These are phyloP conservation scores for Penstemon barbatus DNA, from an alignment of 257 asterid species.

Conservation along the genomic window DNA sequence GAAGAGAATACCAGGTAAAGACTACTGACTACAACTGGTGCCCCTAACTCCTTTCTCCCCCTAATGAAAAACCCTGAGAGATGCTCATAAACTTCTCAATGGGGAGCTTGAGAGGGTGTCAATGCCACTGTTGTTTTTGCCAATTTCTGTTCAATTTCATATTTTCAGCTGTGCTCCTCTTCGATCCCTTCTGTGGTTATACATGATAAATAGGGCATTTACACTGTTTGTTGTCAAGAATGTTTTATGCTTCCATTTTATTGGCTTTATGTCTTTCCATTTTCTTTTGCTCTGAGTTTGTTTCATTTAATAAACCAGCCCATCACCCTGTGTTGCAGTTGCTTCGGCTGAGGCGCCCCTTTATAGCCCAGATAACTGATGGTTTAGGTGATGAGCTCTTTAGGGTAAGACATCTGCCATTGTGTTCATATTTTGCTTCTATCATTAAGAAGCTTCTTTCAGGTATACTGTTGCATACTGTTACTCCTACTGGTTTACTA, in stretches of 20 bases:
- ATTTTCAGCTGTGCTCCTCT: not conserved
- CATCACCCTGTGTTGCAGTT: slow-evolving; percentile 53
- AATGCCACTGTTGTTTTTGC: no score
- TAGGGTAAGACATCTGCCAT: slow-evolving; percentile 48
- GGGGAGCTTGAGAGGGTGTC: no score
- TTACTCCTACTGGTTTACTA: slow-evolving; percentile 28
- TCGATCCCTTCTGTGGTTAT: slow-evolving; percentile 3
- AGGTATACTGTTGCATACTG: slow-evolving; percentile 22
- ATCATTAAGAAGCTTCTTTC: slow-evolving; percentile 22
- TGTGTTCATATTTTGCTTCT: slow-evolving; percentile 12
- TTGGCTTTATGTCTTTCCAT: slow-evolving; percentile 11
- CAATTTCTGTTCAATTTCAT: slow-evolving; percentile 21
- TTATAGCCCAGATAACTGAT: slow-evolving; percentile 75
- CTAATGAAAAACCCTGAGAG: no score
- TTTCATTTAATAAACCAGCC: slow-evolving; percentile 23
- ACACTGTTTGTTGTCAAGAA: slow-evolving; percentile 16
- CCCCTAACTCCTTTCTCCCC: no score
- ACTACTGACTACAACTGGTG: no score
- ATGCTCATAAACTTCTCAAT: no score
- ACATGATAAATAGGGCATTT: slow-evolving; percentile 14
- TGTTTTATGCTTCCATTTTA: slow-evolving; percentile 2
- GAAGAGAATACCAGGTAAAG: no score
- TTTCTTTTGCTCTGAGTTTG: not conserved
- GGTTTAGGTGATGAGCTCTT: slow-evolving; percentile 82
- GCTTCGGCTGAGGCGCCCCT: slow-evolving; percentile 86